Evolutionary conservation across 225 moss, liverwort and hornwort genomes (phyloP).

Genomic region (Physcomitrellopsis africana): DNA sequence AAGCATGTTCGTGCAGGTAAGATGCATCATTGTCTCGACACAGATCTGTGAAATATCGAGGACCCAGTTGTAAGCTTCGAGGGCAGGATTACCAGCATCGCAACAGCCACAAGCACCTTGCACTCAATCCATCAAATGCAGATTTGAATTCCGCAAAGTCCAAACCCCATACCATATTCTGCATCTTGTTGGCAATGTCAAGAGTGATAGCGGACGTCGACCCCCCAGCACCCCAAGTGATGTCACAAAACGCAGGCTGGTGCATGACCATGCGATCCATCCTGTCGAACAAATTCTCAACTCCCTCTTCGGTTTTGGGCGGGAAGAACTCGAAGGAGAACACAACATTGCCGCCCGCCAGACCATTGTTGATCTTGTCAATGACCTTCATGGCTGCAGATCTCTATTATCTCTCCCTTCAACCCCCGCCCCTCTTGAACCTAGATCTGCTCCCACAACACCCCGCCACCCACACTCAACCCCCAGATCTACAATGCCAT

Average conservation of each 20-base stretch:
- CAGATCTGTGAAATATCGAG: slow-evolving; percentile 50
- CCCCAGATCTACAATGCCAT: not conserved
- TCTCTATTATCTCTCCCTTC: slow-evolving; percentile 8
- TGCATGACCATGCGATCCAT: slow-evolving; percentile 74
- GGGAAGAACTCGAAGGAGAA: slow-evolving; percentile 80
- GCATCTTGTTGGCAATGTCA: slow-evolving; percentile 36
- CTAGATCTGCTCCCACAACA: slow-evolving; percentile 1
- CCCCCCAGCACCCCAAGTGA: slow-evolving; percentile 51
- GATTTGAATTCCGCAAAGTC: not conserved
- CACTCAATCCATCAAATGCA: not conserved
- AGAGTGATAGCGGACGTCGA: slow-evolving; percentile 73
- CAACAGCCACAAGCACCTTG: not conserved
- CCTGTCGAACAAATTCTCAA: slow-evolving; percentile 69
- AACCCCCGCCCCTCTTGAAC: not conserved
- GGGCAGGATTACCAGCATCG: not conserved
- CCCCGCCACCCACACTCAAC: not conserved
- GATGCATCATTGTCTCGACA: slow-evolving; percentile 84
- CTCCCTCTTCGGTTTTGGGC: slow-evolving; percentile 76
- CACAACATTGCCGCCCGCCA: slow-evolving; percentile 55
- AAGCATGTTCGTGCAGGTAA: slow-evolving; percentile 81
- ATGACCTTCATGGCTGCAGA: slow-evolving; percentile 60
- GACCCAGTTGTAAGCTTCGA: not conserved
- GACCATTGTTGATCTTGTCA: slow-evolving; percentile 73
- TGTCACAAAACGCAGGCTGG: slow-evolving; percentile 59
- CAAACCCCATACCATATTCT: slow-evolving; percentile 57